These are phyloP conservation scores for Naganishia sp. DNA, from an alignment of 1,284 basidiomycete genomes.

Conservation along the genomic window DNA sequence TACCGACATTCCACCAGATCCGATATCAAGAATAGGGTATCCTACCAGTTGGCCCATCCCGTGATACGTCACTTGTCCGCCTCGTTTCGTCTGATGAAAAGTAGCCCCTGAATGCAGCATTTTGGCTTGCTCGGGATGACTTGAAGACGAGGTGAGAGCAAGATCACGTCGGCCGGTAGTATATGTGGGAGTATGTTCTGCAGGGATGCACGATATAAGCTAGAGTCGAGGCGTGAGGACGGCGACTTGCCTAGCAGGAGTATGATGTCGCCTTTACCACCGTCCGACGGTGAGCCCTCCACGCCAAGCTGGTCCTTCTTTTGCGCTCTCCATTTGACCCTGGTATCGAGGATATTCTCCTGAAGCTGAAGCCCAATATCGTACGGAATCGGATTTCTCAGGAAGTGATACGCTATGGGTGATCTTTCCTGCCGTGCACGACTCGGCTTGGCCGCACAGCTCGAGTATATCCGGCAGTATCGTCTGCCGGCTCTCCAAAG, in stretches of 20 bases:
- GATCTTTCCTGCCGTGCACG: slow-evolving; percentile 41
- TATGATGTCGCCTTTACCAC: slow-evolving; percentile 59
- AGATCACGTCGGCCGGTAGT: slow-evolving; percentile 85
- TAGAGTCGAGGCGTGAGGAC: slow-evolving; percentile 33
- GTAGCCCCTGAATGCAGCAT: slow-evolving; percentile 79
- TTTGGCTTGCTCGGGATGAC: slow-evolving; percentile 66
- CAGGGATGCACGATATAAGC: neutral
- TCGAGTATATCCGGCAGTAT: neutral
- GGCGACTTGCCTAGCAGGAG: slow-evolving; percentile 55
- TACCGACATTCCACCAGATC: slow-evolving; percentile 55
- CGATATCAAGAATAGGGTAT: slow-evolving; percentile 87
- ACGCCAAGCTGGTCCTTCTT: neutral
- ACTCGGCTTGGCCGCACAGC: neutral
- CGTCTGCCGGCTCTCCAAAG: neutral
- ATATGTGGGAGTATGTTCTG: slow-evolving; percentile 88
- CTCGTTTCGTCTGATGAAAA: slow-evolving; percentile 78
- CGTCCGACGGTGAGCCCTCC: neutral
- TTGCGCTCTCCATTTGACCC: slow-evolving; percentile 11
- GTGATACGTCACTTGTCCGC: slow-evolving; percentile 94
- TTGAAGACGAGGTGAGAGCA: slow-evolving; percentile 56
- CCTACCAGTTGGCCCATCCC: slow-evolving; percentile 97
- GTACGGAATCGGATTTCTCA: slow-evolving; percentile 71
- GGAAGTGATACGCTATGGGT: slow-evolving; percentile 75
- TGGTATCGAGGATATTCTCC: slow-evolving; percentile 63
- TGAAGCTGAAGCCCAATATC: slow-evolving; percentile 68